Percentiles rank a stretch among this genome's conserved stretches.
These are phyloP conservation scores for Flaveria ramosissima DNA, from an alignment of 129 eudicot species.

Conservation along the genomic window DNA sequence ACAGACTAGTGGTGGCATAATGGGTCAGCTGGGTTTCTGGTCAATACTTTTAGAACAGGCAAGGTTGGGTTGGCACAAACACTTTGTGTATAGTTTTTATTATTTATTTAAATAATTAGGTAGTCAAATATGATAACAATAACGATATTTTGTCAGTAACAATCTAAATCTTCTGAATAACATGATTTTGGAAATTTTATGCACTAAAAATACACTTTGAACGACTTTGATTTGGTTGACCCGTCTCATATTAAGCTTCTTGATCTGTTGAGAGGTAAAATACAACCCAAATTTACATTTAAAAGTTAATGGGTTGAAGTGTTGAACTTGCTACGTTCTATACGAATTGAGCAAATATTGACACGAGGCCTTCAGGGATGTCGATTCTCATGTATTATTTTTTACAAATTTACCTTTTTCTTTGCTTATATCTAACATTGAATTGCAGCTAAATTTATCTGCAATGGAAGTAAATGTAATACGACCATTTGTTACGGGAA, in stretches of 20 bases:
- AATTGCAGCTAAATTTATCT: constrained; percentile 73
- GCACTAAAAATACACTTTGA: not conserved
- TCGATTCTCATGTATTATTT: not conserved
- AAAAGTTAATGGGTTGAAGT: not conserved
- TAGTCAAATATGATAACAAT: not conserved
- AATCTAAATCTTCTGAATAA: not conserved
- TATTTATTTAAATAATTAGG: not conserved
- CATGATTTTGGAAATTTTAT: not conserved
- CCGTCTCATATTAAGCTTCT: not conserved
- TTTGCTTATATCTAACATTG: constrained; percentile 16
- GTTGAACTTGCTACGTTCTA: not conserved
- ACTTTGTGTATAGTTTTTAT: not conserved
- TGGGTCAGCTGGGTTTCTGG: not conserved
- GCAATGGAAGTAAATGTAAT: constrained; percentile 99
- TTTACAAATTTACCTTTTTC: not conserved
- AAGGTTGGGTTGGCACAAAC: not conserved
- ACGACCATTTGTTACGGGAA: constrained; percentile 78
- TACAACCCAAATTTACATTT: not conserved
- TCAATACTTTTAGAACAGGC: not conserved
- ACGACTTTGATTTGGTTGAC: not conserved
- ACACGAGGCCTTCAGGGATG: not conserved
- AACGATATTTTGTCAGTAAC: no score
- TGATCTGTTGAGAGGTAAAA: not conserved
- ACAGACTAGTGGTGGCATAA: not conserved
- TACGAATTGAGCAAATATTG: constrained; percentile 1